Evolutionary conservation across 2,329 filamentous ascomycete species (phyloP).

Genomic region (Verticillium dahliae): DNA sequence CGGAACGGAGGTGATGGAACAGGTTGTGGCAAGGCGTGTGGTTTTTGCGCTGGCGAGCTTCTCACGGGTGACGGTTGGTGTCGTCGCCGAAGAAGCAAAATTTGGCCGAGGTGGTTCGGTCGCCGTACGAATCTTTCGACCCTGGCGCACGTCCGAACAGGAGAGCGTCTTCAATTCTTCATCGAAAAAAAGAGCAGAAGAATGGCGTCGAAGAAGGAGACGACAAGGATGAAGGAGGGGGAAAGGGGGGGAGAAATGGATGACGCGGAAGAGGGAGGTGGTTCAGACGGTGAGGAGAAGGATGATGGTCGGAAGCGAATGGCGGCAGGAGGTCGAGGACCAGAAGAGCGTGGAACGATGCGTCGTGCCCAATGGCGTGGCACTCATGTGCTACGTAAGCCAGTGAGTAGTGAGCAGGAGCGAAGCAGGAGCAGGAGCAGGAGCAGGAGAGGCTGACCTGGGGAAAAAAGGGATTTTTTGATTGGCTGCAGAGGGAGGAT

Average conservation of each 20-base stretch:
- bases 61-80: not conserved
- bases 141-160: not conserved
- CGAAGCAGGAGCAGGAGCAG: too few species aligned
- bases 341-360: not conserved
- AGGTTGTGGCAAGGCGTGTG: too few species aligned
- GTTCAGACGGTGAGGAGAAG: slow-evolving; percentile 1
- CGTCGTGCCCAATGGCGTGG: not conserved
- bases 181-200: not conserved
- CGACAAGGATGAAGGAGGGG: not conserved
- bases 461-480: not conserved
- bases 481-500: not conserved
- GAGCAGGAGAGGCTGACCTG: not conserved
- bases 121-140: not conserved
- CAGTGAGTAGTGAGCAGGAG: not conserved
- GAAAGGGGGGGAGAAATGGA: not conserved
- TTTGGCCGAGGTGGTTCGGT: not conserved
- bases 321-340: not conserved
- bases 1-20: not conserved
- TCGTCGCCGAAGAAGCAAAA: not conserved
- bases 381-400: not conserved
- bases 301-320: not conserved
- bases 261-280: not conserved
- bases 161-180: not conserved
- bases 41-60: not conserved
- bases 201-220: not conserved